phyloP scores from a whole-genome alignment of 1,284 basidiomycete genomes.

The Apiotrichum gracile region DNA sequence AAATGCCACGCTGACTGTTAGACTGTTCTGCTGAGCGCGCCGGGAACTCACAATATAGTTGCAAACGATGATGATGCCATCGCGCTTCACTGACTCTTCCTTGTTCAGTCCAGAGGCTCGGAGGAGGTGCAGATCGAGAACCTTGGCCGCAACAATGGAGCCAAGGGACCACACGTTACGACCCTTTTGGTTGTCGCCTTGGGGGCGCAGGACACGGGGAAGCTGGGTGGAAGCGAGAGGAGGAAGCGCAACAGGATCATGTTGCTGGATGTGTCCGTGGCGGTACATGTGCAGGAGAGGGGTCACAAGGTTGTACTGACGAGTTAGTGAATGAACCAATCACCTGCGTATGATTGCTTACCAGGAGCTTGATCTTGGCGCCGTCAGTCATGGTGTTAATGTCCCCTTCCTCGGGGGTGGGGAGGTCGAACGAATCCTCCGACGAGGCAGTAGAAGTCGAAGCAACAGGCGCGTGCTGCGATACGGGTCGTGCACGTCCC shows the following conservation, averaged over 20 bases:
- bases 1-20: constrained; percentile 26
- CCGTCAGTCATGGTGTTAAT: background rate
- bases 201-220: constrained; percentile 23
- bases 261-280: constrained; percentile 39
- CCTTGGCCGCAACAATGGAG: constrained; percentile 19
- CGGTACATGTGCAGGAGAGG: constrained; percentile 37
- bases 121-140: constrained; percentile 20
- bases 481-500: constrained; percentile 1
- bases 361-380: constrained; percentile 26
- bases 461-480: background rate
- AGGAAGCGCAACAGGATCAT: constrained; percentile 37
- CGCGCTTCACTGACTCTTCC: constrained; percentile 6
- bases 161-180: constrained; percentile 38
- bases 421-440: constrained; percentile 9
- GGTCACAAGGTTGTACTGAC: constrained; percentile 34
- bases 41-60: constrained; percentile 40
- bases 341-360: constrained; percentile 12
- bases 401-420: constrained; percentile 11
- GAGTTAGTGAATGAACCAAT: constrained; percentile 2
- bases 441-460: constrained; percentile 2
- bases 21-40: too few relatives aligned
- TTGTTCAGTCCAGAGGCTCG: background rate
- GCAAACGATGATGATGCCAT: constrained; percentile 22
- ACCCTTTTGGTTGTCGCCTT: constrained; percentile 35
- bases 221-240: constrained; percentile 31